These are phyloP conservation scores for Colletotrichum cordylinicola DNA, from an alignment of 2,329 filamentous ascomycete genomes.

Conservation along the genomic window DNA sequence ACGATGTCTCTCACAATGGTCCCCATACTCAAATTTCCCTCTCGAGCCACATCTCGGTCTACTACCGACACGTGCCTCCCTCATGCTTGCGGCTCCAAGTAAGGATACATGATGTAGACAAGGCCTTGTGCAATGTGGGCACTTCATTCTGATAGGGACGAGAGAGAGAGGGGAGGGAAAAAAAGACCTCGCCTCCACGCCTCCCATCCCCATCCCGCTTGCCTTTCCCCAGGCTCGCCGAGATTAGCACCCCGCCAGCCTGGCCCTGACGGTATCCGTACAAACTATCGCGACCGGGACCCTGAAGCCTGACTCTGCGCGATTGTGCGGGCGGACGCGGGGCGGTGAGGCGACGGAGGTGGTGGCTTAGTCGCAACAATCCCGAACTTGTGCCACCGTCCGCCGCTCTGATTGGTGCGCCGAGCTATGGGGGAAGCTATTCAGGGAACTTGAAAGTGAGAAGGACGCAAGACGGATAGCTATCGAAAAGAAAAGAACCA, in stretches of 20 bases:
- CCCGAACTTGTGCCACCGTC: slow-evolving; percentile 19
- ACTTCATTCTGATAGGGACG: background rate
- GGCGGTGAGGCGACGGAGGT: slow-evolving; percentile 17
- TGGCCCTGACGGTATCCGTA: background rate
- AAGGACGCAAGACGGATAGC: background rate
- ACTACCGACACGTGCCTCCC: slow-evolving; percentile 18
- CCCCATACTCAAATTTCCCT: slow-evolving; percentile 2
- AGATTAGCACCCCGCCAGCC: slow-evolving; percentile 16
- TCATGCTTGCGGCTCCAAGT: background rate
- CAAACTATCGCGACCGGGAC: background rate
- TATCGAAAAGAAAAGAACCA: background rate
- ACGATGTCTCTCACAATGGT: background rate
- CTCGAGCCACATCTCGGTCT: slow-evolving; percentile 16
- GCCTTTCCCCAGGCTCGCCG: slow-evolving; percentile 15
- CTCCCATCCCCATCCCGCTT: slow-evolving; percentile 3
- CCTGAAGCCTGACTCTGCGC: background rate
- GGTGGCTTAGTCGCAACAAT: slow-evolving; percentile 19
- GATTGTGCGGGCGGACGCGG: slow-evolving; percentile 15
- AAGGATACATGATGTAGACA: background rate
- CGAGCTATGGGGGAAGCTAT: slow-evolving; percentile 1
- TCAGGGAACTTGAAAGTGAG: background rate
- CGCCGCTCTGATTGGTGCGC: slow-evolving; percentile 12
- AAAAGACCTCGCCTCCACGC: background rate
- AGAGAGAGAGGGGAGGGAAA: background rate
- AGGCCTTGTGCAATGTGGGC: background rate